Evolutionary conservation across 306 rosid genomes (phyloP), one percentile per base, ranked within the genome.

Genomic region (Trifolium fragiferum): DNA sequence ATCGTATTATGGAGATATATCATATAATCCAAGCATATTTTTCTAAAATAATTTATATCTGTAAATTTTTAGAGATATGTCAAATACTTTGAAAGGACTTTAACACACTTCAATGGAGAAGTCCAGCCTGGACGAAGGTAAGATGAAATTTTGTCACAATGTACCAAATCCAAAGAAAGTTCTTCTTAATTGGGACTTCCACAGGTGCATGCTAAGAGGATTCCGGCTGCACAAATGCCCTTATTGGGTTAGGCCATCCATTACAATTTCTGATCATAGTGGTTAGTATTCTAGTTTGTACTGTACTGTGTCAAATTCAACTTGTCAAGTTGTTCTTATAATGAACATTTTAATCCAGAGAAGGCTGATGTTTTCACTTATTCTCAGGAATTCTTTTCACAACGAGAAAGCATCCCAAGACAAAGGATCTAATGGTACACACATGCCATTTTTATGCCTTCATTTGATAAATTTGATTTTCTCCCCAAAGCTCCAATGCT

Each of bases 151-250:
- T 46, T 70, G 68, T 78, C 40, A 16, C 53, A 41, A 30, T 21
- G 11, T 70, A 61, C 61, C 66, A 74, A 46, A 79, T 6, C 54
- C 19, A 47, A 68, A 66, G 68, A 67, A 68, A 38, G 62, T 23
- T 75, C 72, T 76, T 80, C 76, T 72, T 70, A 82, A 66, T 75
- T 70, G 38, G 60, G 74, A 81, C 60, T 68, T 78, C 54, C 60
- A 61, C 86, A 93, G 98, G 89, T 93, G 98, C 89, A 91, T 89
- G 92, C 90, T 91, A 62, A 84, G 98, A 82, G 98, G 97, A 63
- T 87, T 91, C 80, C 91, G 98, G 80, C 89, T 93, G 80, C 96
- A 85, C 84, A 91, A 86, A 62, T 93, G 97, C 84, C 98, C 98
- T 38, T 85, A 88, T 62, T 93, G 97, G 97, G 63, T 93, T 67